These are phyloP conservation scores for Boletus fagicola DNA, from an alignment of 768 basidiomycete species.

Conservation along the genomic window DNA sequence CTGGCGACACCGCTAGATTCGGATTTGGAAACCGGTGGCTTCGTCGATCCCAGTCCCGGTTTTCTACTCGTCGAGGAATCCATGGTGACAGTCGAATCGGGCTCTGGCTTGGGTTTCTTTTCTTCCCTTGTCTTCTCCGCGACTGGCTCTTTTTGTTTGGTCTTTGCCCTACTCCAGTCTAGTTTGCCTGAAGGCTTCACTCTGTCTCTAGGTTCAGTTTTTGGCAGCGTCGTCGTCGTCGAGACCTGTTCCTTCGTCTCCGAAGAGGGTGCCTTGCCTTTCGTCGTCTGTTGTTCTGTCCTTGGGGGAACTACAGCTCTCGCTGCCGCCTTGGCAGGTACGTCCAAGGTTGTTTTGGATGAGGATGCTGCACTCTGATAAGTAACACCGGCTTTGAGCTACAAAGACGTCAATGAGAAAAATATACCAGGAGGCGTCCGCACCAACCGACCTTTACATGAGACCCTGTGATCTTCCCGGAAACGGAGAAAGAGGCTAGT, in stretches of 20 bases:
- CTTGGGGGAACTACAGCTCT: constrained; percentile 13
- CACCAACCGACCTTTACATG: constrained; percentile 45
- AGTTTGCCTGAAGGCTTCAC: constrained; percentile 48
- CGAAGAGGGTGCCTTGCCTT: constrained; percentile 26
- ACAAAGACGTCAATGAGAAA: neutral
- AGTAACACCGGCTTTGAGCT: constrained; percentile 17
- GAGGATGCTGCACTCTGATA: constrained; percentile 32
- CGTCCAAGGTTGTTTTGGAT: constrained; percentile 44
- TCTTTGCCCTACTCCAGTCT: constrained; percentile 60
- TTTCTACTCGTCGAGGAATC: neutral
- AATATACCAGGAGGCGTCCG: neutral
- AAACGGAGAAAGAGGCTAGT: constrained; percentile 1
- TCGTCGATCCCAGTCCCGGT: neutral
- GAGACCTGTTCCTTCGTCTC: constrained; percentile 26
- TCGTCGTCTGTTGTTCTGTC: constrained; percentile 14
- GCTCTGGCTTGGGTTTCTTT: constrained; percentile 19
- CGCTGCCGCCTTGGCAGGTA: constrained; percentile 12
- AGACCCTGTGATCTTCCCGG: constrained; percentile 47
- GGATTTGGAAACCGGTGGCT: neutral
- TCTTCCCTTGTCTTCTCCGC: constrained; percentile 12
- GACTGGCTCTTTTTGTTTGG: constrained; percentile 36
- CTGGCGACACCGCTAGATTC: neutral
- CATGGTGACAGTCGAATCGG: neutral
- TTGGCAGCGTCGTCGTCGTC: constrained; percentile 23
- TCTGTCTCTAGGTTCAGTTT: constrained; percentile 27